Percentiles rank a stretch among this genome's conserved stretches.
These are phyloP conservation scores for Botryotinia globosa DNA, from an alignment of 2,329 filamentous ascomycete species.

Conservation along the genomic window DNA sequence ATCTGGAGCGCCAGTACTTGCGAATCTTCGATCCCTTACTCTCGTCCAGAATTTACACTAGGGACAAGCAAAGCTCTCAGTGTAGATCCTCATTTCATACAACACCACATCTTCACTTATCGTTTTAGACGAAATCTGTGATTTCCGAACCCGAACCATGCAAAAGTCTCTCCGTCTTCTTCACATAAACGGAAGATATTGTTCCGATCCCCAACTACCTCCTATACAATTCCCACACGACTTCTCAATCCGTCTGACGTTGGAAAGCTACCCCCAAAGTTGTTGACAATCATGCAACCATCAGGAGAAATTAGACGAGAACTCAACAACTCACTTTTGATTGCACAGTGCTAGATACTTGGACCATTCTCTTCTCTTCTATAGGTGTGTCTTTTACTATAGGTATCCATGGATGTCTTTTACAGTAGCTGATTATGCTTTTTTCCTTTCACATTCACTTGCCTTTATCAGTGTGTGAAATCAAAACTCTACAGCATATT, in stretches of 20 bases:
- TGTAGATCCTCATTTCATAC: neutral
- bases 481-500: neutral
- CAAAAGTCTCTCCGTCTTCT: neutral
- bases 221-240: rapidly evolving
- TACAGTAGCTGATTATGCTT: neutral
- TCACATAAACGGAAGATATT: neutral
- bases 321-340: neutral
- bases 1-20: neutral
- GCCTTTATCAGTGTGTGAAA: neutral
- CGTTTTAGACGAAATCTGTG: neutral
- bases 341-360: neutral
- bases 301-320: neutral
- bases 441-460: neutral
- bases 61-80: neutral
- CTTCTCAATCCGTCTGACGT: neutral
- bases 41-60: rapidly evolving
- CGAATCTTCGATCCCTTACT: neutral
- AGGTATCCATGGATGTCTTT: too few species aligned
- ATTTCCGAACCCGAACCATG: neutral
- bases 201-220: rapidly evolving
- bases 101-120: neutral
- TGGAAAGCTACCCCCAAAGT: rapidly evolving
- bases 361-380: neutral
- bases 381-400: neutral
- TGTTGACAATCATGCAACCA: neutral